A percentile compares a stretch with the other conserved stretches of the same genome.
These are phyloP conservation scores for Ophiocordyceps polyrhachis-furcata DNA, from an alignment of 2,329 filamentous ascomycete genomes.

Conservation along the genomic window DNA sequence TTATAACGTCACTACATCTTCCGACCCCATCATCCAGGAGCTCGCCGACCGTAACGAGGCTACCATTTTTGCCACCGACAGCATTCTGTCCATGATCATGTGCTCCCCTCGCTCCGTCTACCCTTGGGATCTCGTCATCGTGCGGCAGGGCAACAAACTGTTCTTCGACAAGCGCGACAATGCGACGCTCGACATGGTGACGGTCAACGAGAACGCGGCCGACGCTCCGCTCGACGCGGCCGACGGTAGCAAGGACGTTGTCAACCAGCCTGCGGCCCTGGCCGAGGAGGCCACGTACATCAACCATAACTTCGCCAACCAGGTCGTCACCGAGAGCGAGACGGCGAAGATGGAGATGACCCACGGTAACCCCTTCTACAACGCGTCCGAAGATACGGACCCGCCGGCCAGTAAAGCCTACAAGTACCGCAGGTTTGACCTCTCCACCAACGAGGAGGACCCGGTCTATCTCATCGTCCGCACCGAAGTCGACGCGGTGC, in stretches of 20 bases:
- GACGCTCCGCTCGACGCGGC: conserved; percentile 84
- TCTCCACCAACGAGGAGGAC: conserved; percentile 87
- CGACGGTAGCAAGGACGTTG: conserved; percentile 79
- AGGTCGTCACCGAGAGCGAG: conserved; percentile 75
- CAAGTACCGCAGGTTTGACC: conserved; percentile 94
- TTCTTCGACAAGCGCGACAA: conserved; percentile 98
- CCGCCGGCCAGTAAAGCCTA: conserved; percentile 91
- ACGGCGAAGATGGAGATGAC: conserved; percentile 64
- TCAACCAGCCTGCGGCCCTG: conserved; percentile 86
- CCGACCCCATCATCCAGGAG: conserved; percentile 92
- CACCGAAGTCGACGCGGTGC: conserved; percentile 84
- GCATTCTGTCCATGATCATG: conserved; percentile 98
- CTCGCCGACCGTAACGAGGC: conserved; percentile 90
- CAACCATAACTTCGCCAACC: conserved; percentile 98
- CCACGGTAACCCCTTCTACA: conserved; percentile 95
- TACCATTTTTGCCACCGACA: conserved; percentile 92
- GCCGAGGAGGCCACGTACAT: conserved; percentile 98
- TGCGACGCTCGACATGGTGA: conserved; percentile 88
- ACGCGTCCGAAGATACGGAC: conserved; percentile 77
- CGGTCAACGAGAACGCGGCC: conserved; percentile 95
- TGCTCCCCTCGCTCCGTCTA: conserved; percentile 92
- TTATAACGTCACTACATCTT: conserved; percentile 95
- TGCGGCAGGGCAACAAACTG: conserved; percentile 86
- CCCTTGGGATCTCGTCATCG: conserved; percentile 94
- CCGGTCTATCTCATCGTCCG: conserved; percentile 85